Evolutionary conservation across 2,329 filamentous ascomycete genomes (phyloP), one percentile per base, ranked within the genome.

Genomic region (Talaromyces sp.): DNA sequence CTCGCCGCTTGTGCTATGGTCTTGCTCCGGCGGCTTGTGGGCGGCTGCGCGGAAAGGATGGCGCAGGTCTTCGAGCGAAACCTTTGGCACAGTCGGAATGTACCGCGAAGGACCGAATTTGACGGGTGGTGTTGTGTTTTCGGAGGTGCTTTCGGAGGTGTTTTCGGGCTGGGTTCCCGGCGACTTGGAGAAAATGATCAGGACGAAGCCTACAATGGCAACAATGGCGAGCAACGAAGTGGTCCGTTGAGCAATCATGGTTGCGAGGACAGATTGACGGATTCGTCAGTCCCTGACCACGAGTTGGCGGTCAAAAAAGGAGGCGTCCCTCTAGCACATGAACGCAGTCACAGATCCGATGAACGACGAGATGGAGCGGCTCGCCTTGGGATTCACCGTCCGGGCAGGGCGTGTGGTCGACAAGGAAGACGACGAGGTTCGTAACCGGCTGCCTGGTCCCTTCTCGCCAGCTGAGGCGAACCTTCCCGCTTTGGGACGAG

Each of bases 1-100:
- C 64, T 89, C 90, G 56, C 88, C 89, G 71, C 85, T 88, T 5
- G 89, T 90, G 71, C 91, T 93, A 73, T 93, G 91, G 65, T 86
- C 85, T 73, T 93, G 89, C 58, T 87, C 83, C 2, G 88, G 85
- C 19, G 90, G 89, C 63, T 86, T 84, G 73, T 96, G 91, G 11
- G 86, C 83, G 22, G 87, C 84, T 47, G 85, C 84, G 47, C 84
- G 83, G 73, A 93, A 93, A 0, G 88, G 89, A 32, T 79, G 72
- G 58, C 73, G 74, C 57, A 79, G 67, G 67, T 88, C 88, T 66
- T 84, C 69, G 78, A 83, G 69, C 64, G 80, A 70, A 56, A 80
- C 78, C 39, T 75, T 75, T 5, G 75, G 72, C 53, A 72, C 72
- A 28, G 74, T 65, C 53, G 72, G 73, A 27, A 75, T 65, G 65